Conservation (phyloP, 768 basidiomycete species). For the Phanerodontia chrysosporium region DNA sequence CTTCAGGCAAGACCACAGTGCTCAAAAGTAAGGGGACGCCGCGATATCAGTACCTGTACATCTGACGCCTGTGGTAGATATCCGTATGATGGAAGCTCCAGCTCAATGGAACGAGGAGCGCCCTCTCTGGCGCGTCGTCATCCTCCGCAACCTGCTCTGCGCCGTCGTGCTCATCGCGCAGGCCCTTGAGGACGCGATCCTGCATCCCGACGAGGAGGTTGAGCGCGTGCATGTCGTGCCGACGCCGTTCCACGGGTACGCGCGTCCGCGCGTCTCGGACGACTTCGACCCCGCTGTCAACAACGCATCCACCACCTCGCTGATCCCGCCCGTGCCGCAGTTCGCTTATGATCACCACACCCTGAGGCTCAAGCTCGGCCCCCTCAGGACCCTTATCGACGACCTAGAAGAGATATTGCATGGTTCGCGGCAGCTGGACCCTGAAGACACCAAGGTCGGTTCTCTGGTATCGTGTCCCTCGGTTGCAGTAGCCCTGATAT, state of each 20-base stretch:
- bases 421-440: background rate
- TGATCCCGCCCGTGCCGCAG: background rate
- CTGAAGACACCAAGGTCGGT: background rate
- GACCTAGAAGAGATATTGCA: background rate
- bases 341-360: background rate
- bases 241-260: background rate
- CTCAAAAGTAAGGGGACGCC: conserved; percentile 31
- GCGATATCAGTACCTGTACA: background rate
- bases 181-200: background rate
- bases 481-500: background rate
- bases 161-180: conserved; percentile 48
- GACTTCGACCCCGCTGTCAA: background rate
- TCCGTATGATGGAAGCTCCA: conserved; percentile 63
- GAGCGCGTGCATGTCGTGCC: background rate
- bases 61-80: conserved; percentile 40
- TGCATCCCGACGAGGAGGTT: background rate
- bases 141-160: conserved; percentile 76
- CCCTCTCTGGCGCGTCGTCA: conserved; percentile 68
- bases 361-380: background rate
- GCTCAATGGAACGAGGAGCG: conserved; percentile 67
- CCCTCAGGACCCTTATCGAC: background rate
- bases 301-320: background rate
- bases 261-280: background rate
- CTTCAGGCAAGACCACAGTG: conserved; percentile 40
- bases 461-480: background rate